These are phyloP conservation scores for Cryptococcus sp. DNA, from an alignment of 1,284 basidiomycete genomes.

Conservation along the genomic window DNA sequence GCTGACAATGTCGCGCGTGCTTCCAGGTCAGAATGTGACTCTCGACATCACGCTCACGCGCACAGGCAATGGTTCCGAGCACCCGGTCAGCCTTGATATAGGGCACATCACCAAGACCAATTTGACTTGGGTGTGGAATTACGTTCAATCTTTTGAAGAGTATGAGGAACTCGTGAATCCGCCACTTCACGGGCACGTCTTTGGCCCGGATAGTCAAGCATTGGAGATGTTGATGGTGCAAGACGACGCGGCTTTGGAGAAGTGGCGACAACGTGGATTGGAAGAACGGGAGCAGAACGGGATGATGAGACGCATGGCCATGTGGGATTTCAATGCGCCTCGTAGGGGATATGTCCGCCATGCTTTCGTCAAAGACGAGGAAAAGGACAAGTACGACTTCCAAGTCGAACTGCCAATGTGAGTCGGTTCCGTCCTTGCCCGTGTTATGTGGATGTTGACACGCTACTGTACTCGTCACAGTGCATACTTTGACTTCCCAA, in stretches of 20 bases:
- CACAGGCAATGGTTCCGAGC: conserved; percentile 28
- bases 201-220: not conserved
- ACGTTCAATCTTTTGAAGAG: conserved; percentile 7
- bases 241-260: conserved; percentile 1
- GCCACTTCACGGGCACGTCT: not conserved
- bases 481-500: conserved; percentile 9
- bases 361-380: conserved; percentile 13
- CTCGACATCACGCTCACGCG: conserved; percentile 21
- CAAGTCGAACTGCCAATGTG: conserved; percentile 17
- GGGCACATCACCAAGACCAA: not conserved
- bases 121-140: conserved; percentile 16
- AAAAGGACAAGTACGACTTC: conserved; percentile 11
- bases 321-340: not conserved
- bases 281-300: not conserved
- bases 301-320: not conserved
- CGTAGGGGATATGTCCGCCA: conserved; percentile 4
- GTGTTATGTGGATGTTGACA: not conserved
- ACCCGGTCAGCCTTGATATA: conserved; percentile 20
- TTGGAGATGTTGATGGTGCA: conserved; percentile 1
- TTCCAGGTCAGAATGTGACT: conserved; percentile 15
- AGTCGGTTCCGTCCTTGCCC: not conserved
- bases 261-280: not conserved
- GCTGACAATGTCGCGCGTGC: not conserved
- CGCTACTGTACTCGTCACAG: not conserved
- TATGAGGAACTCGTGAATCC: conserved; percentile 7